Evolutionary conservation across 768 basidiomycete species (phyloP).

Genomic region (Amyloporia xantha): DNA sequence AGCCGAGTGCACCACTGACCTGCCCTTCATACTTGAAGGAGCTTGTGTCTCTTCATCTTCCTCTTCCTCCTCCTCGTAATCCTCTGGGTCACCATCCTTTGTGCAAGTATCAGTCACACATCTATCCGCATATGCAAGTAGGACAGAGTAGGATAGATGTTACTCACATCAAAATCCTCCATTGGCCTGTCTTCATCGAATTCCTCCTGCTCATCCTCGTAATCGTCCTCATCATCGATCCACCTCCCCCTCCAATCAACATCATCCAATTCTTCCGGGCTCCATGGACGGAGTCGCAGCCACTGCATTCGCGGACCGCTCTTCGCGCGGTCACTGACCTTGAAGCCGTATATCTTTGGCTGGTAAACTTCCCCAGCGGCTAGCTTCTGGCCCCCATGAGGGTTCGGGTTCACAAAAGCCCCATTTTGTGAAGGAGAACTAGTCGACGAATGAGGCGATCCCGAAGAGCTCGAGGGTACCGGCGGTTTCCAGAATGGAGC

Average conservation of each 20-base stretch:
- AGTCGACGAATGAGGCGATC: conserved; percentile 41
- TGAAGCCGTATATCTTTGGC: conserved; percentile 95
- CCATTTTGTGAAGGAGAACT: conserved; percentile 30
- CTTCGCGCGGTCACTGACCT: conserved; percentile 91
- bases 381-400: conserved; percentile 82
- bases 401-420: conserved; percentile 82
- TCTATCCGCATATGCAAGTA: no score
- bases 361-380: conserved; percentile 84
- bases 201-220: conserved; percentile 43
- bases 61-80: conserved; percentile 43
- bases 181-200: conserved; percentile 57
- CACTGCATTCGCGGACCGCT: conserved; percentile 97
- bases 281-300: conserved; percentile 83
- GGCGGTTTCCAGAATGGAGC: conserved; percentile 85
- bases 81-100: conserved; percentile 32
- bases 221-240: conserved; percentile 74
- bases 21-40: conserved; percentile 7
- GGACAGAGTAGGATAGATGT: no score
- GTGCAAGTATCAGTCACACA: no score
- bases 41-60: conserved; percentile 37
- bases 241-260: conserved; percentile 91
- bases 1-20: conserved; percentile 3
- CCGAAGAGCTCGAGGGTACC: conserved; percentile 40
- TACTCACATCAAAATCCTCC: conserved; percentile 80
- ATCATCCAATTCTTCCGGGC: conserved; percentile 69